Conservation (phyloP, 768 basidiomycete species). For the Mycena haematopus region DNA sequence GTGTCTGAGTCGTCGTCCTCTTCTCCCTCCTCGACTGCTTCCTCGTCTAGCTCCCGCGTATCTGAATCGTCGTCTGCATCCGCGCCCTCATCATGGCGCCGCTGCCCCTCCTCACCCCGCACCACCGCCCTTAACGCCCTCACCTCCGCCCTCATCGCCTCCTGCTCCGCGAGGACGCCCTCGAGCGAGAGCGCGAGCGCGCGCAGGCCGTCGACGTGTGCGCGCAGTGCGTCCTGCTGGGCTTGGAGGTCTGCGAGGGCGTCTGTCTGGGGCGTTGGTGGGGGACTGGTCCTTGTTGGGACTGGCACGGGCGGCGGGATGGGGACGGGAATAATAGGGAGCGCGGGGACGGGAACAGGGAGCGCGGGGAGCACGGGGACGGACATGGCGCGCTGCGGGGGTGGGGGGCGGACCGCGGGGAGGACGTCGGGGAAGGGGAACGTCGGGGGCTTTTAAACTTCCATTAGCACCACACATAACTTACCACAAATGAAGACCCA, state of each 20-base stretch:
- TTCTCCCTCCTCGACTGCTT: slow-evolving; percentile 49
- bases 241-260: slow-evolving; percentile 70
- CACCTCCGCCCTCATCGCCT: slow-evolving; percentile 81
- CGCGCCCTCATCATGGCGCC: slow-evolving; percentile 9
- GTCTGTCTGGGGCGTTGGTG: slow-evolving; percentile 29
- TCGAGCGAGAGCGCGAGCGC: slow-evolving; percentile 60
- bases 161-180: slow-evolving; percentile 81
- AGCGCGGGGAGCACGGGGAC: slow-evolving; percentile 30
- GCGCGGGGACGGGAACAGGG: too few relatives aligned
- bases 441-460: slow-evolving; percentile 55
- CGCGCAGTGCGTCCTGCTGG: slow-evolving; percentile 78
- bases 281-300: too few relatives aligned
- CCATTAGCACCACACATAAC: too few relatives aligned
- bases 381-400: slow-evolving; percentile 41
- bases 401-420: slow-evolving; percentile 64
- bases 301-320: too few relatives aligned
- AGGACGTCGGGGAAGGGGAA: slow-evolving; percentile 53
- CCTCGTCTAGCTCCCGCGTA: too few relatives aligned
- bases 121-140: slow-evolving; percentile 69
- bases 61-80: slow-evolving; percentile 34
- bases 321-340: neutral
- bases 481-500: too few relatives aligned
- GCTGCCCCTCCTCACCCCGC: too few relatives aligned
- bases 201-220: slow-evolving; percentile 81
- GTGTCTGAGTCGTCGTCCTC: slow-evolving; percentile 58